Conservation (phyloP, 2,329 filamentous ascomycete genomes). For the Aciculosporium take region DNA sequence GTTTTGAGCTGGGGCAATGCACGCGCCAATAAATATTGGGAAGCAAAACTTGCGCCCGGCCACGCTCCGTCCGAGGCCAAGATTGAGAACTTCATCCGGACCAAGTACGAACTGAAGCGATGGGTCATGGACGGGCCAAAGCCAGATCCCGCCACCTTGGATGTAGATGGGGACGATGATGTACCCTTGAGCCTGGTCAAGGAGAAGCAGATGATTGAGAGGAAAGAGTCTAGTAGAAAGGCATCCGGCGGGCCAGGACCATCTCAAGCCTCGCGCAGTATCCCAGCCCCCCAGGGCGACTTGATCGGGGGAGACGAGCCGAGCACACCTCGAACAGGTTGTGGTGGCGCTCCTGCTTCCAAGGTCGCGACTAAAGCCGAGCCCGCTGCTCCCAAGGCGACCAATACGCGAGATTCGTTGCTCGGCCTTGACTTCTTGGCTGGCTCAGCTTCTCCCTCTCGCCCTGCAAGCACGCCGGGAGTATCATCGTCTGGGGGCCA, state of each 20-base stretch:
- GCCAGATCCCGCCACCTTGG: conserved; percentile 80
- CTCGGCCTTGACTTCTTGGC: conserved; percentile 89
- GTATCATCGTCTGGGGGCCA: conserved; percentile 45
- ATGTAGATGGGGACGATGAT: conserved; percentile 76
- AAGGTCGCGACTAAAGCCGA: conserved; percentile 46
- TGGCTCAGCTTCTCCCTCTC: conserved; percentile 53
- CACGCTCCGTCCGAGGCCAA: conserved; percentile 93
- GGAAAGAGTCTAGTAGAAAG: conserved; percentile 47
- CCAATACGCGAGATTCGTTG: conserved; percentile 75
- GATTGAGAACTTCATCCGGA: conserved; percentile 99
- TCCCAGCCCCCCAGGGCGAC: conserved; percentile 46
- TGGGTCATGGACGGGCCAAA: conserved; percentile 98
- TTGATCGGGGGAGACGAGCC: conserved; percentile 69
- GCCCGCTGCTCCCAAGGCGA: conserved; percentile 50
- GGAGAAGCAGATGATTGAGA: conserved; percentile 50
- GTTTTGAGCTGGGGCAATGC: conserved; percentile 92
- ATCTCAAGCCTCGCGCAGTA: conserved; percentile 19
- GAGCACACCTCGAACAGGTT: conserved; percentile 56
- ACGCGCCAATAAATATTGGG: conserved; percentile 98
- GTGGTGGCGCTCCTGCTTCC: conserved; percentile 49
- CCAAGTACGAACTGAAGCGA: conserved; percentile 96
- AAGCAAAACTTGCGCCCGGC: conserved; percentile 78
- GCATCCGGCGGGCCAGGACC: conserved; percentile 35
- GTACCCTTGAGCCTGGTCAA: conserved; percentile 49
- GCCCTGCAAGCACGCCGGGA: conserved; percentile 69